phyloP scores from a whole-genome alignment of 2,329 filamentous ascomycete genomes.

The Aspergillus carbonarius region DNA sequence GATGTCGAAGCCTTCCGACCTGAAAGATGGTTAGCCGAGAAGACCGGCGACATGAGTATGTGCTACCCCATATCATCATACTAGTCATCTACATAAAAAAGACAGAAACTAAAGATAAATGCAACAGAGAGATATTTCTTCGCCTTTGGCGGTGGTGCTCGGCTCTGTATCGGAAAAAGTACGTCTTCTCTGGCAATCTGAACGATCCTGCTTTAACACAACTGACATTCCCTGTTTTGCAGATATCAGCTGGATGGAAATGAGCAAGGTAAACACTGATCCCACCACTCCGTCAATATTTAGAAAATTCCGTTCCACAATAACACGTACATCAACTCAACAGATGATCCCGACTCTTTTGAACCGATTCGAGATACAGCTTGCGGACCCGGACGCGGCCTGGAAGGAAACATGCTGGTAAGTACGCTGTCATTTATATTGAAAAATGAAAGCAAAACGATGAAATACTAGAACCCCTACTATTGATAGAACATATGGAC shows the following conservation, averaged over 20 bases:
- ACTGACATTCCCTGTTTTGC: no score
- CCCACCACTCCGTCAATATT: no score
- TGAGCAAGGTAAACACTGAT: neutral
- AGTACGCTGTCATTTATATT: no score
- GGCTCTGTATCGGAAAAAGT: neutral
- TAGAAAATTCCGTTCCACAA: no score
- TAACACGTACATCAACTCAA: neutral
- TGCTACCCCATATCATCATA: neutral
- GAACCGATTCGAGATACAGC: neutral
- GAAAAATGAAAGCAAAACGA: no score
- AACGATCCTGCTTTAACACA: no score
- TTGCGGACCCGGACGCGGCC: neutral
- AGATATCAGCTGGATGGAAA: neutral
- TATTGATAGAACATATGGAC: neutral
- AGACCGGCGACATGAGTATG: neutral
- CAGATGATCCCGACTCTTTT: neutral
- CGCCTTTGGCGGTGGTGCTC: neutral
- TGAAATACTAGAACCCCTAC: neutral
- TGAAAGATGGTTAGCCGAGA: slow-evolving; percentile 30
- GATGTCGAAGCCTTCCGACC: slow-evolving; percentile 36
- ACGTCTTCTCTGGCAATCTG: neutral
- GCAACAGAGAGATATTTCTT: neutral
- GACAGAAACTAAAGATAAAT: neutral
- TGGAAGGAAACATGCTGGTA: neutral
- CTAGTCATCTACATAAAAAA: no score